These are phyloP conservation scores for Limnanthes douglasii DNA, from an alignment of 345 rosid genomes.

Conservation along the genomic window DNA sequence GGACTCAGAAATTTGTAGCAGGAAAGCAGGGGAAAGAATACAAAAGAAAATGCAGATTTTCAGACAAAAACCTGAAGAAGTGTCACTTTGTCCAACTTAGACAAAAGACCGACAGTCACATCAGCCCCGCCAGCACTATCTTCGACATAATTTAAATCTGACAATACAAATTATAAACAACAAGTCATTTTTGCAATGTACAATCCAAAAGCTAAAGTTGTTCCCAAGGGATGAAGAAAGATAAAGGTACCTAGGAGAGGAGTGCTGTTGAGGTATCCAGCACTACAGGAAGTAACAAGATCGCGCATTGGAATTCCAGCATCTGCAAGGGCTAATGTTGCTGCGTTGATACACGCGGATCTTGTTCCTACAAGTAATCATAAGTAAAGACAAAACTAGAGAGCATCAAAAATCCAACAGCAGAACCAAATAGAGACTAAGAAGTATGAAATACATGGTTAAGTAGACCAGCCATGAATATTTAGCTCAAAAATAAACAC, in stretches of 20 bases:
- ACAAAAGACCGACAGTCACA: slow-evolving; percentile 76
- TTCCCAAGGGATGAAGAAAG: not conserved
- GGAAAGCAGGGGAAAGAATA: not conserved
- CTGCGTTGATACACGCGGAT: slow-evolving; percentile 96
- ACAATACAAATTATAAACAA: too few relatives aligned
- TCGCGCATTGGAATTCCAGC: slow-evolving; percentile 99
- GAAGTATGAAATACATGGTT: too few relatives aligned
- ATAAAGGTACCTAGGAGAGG: slow-evolving; percentile 57
- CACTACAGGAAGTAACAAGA: slow-evolving; percentile 85
- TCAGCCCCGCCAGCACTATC: slow-evolving; percentile 98
- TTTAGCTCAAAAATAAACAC: too few relatives aligned
- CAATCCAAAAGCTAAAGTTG: not conserved
- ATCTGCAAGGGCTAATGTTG: slow-evolving; percentile 89
- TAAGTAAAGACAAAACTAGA: not conserved
- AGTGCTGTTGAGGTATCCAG: slow-evolving; percentile 80
- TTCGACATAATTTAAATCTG: slow-evolving; percentile 83
- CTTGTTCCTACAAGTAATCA: slow-evolving; percentile 45
- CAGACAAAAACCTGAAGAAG: slow-evolving; percentile 67
- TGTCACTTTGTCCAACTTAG: slow-evolving; percentile 83
- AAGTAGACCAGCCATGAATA: too few relatives aligned
- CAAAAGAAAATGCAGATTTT: slow-evolving; percentile 2
- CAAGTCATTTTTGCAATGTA: too few relatives aligned
- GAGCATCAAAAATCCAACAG: too few relatives aligned
- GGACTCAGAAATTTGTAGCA: not conserved
- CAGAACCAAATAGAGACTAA: too few relatives aligned